Base-by-base conservation (phyloP, 1,284 basidiomycete species). In the Naganishia sp. region DNA sequence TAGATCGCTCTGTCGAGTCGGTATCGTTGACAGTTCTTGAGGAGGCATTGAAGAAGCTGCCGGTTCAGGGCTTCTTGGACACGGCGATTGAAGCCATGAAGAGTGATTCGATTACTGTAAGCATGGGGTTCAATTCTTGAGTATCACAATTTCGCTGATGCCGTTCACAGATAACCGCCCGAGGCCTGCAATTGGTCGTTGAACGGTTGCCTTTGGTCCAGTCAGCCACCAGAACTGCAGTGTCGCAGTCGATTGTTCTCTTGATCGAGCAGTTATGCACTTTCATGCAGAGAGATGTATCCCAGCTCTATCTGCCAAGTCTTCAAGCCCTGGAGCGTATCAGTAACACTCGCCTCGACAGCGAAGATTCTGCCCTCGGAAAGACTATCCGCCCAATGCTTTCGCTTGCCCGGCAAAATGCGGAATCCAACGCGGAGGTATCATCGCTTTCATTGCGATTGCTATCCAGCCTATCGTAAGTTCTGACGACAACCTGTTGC, bases 281-380 rank as follows among this genome's bases (percentile, higher is more conserved):
- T 82, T 86, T 23, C 81, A 92, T 57, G 42, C n/a, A n/a, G 4
- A 31, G 59, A 4, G 21, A 60, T 25, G 52, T 55, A 4, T 21
- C 33, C 15, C n/a, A 45, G 16, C 46, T 66, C 10, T 45, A 66
- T 23, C 15, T 48, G 25, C 57, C 53, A 16, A 57, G 57, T 33
- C 54, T 66, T 28, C 48, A 57, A 33, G 65, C 65, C 16, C 42
- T 93, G 64, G 81, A 82, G 44, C 80, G 83, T 0, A 82, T 94
- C 59, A 84, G 83, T 18, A 73, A 80, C 0, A 86, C 88, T 0
- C 79, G 87, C 45, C 80, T 83, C 53, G 67, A 84, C 0, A 85
- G 86, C 49, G 92, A 95, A 77, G 90, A 92, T 71, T 75, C 81
- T 15, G 73, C 84, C 0, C 75, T 94, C 18, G 80, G 86, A 0